Evolutionary conservation across 768 basidiomycete species (phyloP).

Genomic region (Rhizopogon vinicolor): DNA sequence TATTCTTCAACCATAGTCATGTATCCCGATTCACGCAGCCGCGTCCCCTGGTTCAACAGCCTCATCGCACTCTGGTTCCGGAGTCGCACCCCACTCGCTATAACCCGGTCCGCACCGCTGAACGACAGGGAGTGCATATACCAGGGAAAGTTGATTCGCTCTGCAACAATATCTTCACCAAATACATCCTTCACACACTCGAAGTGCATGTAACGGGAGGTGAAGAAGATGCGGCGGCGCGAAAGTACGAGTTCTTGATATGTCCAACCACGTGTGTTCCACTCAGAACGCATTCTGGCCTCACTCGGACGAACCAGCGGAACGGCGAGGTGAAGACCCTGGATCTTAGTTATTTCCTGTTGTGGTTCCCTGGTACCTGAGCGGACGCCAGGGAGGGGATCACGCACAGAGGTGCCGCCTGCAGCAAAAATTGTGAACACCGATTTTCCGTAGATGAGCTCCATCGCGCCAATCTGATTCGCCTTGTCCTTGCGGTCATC

Average conservation of each 20-base stretch:
- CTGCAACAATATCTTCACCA: conserved; percentile 17
- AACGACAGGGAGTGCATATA: no score
- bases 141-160: not conserved
- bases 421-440: conserved; percentile 5
- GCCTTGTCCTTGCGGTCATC: not conserved
- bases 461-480: conserved; percentile 5
- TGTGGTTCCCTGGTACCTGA: not conserved
- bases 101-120: no score
- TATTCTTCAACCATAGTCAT: not conserved
- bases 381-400: not conserved
- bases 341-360: conserved; percentile 1
- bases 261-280: conserved; percentile 20
- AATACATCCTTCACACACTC: conserved; percentile 14
- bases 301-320: not conserved
- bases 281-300: not conserved
- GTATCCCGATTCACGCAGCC: not conserved
- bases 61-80: no score
- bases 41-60: no score
- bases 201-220: conserved; percentile 17
- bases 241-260: conserved; percentile 18
- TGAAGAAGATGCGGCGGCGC: conserved; percentile 15
- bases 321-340: conserved; percentile 3
- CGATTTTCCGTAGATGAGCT: conserved; percentile 1
- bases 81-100: no score
- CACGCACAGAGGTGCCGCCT: not conserved